phyloP scores from a whole-genome alignment of 352 stramenopile genomes.

The Globisporangium nunn region DNA sequence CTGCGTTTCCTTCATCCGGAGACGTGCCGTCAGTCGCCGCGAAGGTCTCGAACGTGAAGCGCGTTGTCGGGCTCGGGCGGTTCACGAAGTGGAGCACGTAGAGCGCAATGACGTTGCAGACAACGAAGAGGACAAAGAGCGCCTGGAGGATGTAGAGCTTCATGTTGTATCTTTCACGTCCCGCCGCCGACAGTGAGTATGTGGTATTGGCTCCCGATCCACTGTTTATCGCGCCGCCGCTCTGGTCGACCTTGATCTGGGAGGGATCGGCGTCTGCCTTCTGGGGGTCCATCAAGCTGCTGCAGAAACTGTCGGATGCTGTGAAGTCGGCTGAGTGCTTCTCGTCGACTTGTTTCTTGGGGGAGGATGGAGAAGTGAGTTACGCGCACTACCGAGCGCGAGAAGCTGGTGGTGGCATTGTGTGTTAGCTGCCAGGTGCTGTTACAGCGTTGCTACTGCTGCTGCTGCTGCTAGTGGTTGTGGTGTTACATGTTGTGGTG shows the following conservation, averaged over 20 bases:
- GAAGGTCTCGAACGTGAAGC: conserved; percentile 33
- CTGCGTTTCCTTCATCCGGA: conserved; percentile 19
- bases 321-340: neutral
- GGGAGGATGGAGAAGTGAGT: neutral
- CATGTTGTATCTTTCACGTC: conserved; percentile 1
- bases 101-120: conserved; percentile 51
- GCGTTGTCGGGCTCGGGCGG: conserved; percentile 28
- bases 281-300: conserved; percentile 13
- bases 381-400: neutral
- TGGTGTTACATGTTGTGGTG: no score
- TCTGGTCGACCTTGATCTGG: conserved; percentile 38
- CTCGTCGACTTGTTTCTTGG: neutral
- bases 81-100: conserved; percentile 65
- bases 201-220: neutral
- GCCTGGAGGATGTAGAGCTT: conserved; percentile 18
- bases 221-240: neutral
- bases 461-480: no score
- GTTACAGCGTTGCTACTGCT: no score
- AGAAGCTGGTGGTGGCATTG: no score
- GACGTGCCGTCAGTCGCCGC: conserved; percentile 11
- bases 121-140: conserved; percentile 43
- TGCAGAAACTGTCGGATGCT: neutral
- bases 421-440: no score
- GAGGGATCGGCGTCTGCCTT: conserved; percentile 31
- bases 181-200: no score